Evolutionary conservation across 495 filamentous ascomycete species (phyloP).

Genomic region (Neurospora sp.): DNA sequence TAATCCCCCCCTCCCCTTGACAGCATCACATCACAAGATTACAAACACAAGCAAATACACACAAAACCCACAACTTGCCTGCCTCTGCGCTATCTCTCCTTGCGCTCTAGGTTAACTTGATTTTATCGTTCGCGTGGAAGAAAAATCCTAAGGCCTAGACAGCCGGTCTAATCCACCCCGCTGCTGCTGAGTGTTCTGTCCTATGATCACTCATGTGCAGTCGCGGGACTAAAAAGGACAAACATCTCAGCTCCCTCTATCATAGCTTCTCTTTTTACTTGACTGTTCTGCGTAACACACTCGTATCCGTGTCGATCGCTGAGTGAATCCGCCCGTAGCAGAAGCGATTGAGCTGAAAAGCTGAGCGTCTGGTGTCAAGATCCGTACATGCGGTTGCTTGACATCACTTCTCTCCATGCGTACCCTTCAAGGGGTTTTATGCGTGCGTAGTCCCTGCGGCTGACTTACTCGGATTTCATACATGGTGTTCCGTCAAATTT

Average conservation of each 20-base stretch:
- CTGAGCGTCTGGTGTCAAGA: background rate
- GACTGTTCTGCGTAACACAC: background rate
- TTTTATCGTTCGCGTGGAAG: slow-evolving; percentile 51
- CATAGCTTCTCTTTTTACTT: background rate
- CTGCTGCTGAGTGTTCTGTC: slow-evolving; percentile 24
- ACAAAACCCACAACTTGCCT: slow-evolving; percentile 46
- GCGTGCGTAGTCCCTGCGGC: background rate
- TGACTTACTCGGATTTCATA: background rate
- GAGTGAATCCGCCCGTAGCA: background rate
- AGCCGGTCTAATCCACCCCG: slow-evolving; percentile 55
- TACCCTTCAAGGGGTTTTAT: background rate
- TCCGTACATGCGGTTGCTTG: background rate
- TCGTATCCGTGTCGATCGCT: background rate
- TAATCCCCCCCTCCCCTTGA: background rate
- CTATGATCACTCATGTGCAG: slow-evolving; percentile 29
- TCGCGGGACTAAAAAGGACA: slow-evolving; percentile 53
- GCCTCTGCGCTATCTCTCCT: slow-evolving; percentile 38
- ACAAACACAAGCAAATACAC: slow-evolving; percentile 10
- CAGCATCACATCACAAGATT: background rate
- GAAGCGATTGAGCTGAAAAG: background rate
- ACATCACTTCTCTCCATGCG: background rate
- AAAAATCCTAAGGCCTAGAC: slow-evolving; percentile 49
- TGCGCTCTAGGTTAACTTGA: slow-evolving; percentile 44
- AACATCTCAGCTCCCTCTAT: slow-evolving; percentile 25
- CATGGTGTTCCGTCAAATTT: background rate